Conservation (phyloP, 73 alveolate species). For the Paramecium biaurelia region DNA sequence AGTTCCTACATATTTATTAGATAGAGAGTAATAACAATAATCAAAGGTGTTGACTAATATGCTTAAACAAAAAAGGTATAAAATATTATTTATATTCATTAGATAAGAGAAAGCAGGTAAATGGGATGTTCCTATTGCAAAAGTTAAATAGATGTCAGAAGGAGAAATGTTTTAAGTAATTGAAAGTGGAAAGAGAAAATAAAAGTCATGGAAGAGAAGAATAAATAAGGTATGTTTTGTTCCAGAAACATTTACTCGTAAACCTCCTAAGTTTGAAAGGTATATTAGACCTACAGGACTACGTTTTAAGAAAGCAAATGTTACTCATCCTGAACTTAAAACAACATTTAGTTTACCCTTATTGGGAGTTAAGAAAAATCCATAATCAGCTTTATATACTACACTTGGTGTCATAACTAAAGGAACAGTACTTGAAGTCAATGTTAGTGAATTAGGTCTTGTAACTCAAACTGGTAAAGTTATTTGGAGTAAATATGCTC, state of each 20-base stretch:
- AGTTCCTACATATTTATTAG: conserved; percentile 96
- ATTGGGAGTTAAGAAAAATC: conserved; percentile 98
- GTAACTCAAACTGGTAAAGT: conserved; percentile 98
- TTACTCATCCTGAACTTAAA: conserved; percentile 98
- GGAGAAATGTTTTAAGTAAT: conserved; percentile 98
- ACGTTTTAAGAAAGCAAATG: conserved; percentile 97
- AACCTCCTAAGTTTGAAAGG: conserved; percentile 99
- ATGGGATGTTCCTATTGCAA: conserved; percentile 99
- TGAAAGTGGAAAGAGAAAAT: conserved; percentile 93
- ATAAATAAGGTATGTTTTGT: conserved; percentile 95
- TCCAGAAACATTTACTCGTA: conserved; percentile 95
- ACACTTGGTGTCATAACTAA: conserved; percentile 97
- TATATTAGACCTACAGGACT: conserved; percentile 98
- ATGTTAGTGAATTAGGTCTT: conserved; percentile 95
- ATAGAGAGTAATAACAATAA: conserved; percentile 92
- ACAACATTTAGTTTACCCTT: conserved; percentile 96
- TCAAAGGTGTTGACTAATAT: conserved; percentile 95
- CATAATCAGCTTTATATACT: conserved; percentile 95
- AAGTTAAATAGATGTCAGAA: conserved; percentile 97
- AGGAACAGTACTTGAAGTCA: conserved; percentile 96
- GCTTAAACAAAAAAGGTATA: conserved; percentile 90
- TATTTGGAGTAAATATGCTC: conserved; percentile 98
- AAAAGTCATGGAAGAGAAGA: conserved; percentile 97
- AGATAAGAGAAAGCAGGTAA: conserved; percentile 99
- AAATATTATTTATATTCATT: background rate